Percentiles rank a stretch among this genome's conserved stretches.
Evolutionary conservation across 768 basidiomycete genomes (phyloP).

Genomic region (Hydnomerulius pinastri): DNA sequence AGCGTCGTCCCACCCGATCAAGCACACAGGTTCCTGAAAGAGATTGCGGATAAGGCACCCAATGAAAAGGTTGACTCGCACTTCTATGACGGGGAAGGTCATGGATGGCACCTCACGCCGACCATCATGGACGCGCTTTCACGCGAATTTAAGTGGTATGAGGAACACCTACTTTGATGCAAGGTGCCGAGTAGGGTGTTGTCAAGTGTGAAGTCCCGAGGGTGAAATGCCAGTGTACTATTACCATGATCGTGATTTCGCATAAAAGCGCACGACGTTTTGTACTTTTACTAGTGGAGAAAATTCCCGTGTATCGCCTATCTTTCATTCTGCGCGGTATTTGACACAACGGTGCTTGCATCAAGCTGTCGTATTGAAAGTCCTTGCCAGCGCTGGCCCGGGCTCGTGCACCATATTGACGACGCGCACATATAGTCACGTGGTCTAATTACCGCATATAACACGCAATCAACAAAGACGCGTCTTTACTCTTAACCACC

Average conservation of each 20-base stretch:
- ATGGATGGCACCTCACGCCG: conserved; percentile 33
- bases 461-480: conserved; percentile 34
- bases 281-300: too few species aligned
- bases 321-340: too few species aligned
- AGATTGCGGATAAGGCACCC: not conserved
- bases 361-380: too few species aligned
- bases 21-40: conserved; percentile 35
- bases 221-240: too few species aligned
- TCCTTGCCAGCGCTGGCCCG: too few species aligned
- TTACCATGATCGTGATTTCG: too few species aligned
- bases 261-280: too few species aligned
- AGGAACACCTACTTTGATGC: conserved; percentile 18
- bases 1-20: conserved; percentile 66
- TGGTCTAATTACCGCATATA: conserved; percentile 30
- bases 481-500: conserved; percentile 28
- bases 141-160: conserved; percentile 35
- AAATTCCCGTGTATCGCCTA: too few species aligned
- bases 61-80: conserved; percentile 28
- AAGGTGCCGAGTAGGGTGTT: too few species aligned
- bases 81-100: conserved; percentile 45
- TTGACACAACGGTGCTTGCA: too few species aligned
- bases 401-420: not conserved
- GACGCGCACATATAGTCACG: conserved; percentile 17
- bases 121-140: conserved; percentile 35
- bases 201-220: too few species aligned